Evolutionary conservation across 176 grass and related monocot genomes (phyloP), one percentile per base, ranked within the genome.

Genomic region (Luzula sylvatica): DNA sequence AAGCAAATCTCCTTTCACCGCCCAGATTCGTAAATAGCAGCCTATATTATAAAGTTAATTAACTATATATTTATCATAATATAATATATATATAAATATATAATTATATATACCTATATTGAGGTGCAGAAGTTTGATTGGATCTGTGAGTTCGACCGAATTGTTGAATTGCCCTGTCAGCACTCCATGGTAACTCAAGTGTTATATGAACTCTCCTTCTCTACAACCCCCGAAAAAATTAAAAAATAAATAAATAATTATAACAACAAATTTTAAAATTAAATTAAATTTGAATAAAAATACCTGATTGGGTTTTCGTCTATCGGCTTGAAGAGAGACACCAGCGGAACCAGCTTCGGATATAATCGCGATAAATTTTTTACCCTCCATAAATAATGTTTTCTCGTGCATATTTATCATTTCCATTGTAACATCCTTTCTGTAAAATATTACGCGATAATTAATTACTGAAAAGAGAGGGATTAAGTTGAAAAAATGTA

Each of bases 321-420:
- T 83, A 61, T 98, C 92, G 71, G 85, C 92, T 51, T 98, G 92
- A 44, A 98, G 78, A 32, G 92, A 98, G 48, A 98, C 92, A 49
- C 92, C 92, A 61, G 92, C 85, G n/a, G 92, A 98, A 41, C 92
- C 92, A 11, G 92, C 92, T 76, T 98, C 92, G 65, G 85, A 98
- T 78, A 98, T 90, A 74, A 98, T 90, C 46, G 92, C 81, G 74
- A 98, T 75, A 42, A 83, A 67, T 51, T 90, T 98, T 50, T 87
- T 86, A 3, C 78, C 85, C 48, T 86, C 81, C 78, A 98, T 98
- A 71, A 98, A 98, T 59, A 80, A 66, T 69, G 86, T 75, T 26
- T 98, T 98, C 77, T 90, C 92, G 48, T 98, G 75, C 92, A 98
- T 90, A 75, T 98, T 98, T 32, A 98, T 89, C 85, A 98, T 87